Evolutionary conservation across 2,329 filamentous ascomycete species (phyloP).

Genomic region (Xylariaceae sp.): DNA sequence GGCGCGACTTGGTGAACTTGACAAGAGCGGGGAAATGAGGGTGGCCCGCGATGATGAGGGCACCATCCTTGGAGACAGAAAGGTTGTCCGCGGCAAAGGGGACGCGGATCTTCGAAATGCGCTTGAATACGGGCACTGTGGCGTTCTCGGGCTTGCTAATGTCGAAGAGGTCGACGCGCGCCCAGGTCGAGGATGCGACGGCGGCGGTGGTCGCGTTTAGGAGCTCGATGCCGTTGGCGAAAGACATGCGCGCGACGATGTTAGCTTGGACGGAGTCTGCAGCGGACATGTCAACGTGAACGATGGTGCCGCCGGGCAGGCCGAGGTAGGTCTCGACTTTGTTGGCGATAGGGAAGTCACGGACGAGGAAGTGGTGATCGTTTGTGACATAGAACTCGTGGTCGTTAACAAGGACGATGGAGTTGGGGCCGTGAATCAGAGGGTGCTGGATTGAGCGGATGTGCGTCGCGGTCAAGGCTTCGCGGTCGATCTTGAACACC

Average conservation of each 20-base stretch:
- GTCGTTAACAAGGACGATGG: slow-evolving; percentile 33
- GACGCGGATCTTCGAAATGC: slow-evolving; percentile 21
- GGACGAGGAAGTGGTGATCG: slow-evolving; percentile 34
- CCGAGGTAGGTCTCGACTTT: slow-evolving; percentile 34
- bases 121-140: slow-evolving; percentile 16
- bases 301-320: slow-evolving; percentile 33
- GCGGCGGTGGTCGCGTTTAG: slow-evolving; percentile 37
- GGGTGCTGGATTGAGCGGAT: slow-evolving; percentile 35
- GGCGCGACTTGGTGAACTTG: slow-evolving; percentile 32
- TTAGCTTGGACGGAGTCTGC: slow-evolving; percentile 22
- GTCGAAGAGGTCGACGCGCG: slow-evolving; percentile 31
- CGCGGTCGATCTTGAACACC: slow-evolving; percentile 36
- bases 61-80: slow-evolving; percentile 28
- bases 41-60: slow-evolving; percentile 39
- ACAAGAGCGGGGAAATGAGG: slow-evolving; percentile 33
- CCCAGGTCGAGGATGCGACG: slow-evolving; percentile 34
- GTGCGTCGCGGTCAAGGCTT: slow-evolving; percentile 33
- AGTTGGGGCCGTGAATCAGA: slow-evolving; percentile 37
- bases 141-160: slow-evolving; percentile 11
- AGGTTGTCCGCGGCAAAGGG: slow-evolving; percentile 41
- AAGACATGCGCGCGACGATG: slow-evolving; percentile 34
- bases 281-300: slow-evolving; percentile 33
- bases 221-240: slow-evolving; percentile 39
- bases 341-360: slow-evolving; percentile 25
- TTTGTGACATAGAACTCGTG: slow-evolving; percentile 40